These are phyloP conservation scores for Coffea canephora DNA, from an alignment of 257 asterid genomes.

Conservation along the genomic window DNA sequence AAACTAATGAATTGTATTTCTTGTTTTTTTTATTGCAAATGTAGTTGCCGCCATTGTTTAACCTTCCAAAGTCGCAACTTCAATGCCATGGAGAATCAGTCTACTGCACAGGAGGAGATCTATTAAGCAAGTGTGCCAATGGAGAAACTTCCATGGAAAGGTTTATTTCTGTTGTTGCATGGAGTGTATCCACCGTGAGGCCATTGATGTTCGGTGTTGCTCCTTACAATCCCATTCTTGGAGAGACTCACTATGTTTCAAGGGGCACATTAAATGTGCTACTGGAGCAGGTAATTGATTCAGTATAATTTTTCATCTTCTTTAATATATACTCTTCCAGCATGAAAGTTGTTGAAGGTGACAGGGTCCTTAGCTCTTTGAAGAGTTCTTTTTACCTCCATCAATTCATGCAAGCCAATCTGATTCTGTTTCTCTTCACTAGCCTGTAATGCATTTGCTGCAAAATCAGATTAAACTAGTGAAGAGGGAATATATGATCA, in stretches of 20 bases:
- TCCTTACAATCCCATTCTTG: conserved; percentile 87
- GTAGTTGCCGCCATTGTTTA: conserved; percentile 89
- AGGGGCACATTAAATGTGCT: conserved; percentile 58
- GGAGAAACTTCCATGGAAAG: conserved; percentile 49
- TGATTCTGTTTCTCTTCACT: not conserved
- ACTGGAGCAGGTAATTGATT: conserved; percentile 61
- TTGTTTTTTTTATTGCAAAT: conserved; percentile 2
- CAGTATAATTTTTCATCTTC: not conserved
- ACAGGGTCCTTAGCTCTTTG: not conserved
- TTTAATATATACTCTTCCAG: not conserved
- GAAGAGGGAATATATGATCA: not conserved
- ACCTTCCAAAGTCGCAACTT: conserved; percentile 88
- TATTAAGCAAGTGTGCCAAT: conserved; percentile 53
- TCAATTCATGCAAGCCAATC: no score
- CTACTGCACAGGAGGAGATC: conserved; percentile 41
- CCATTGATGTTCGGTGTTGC: conserved; percentile 77
- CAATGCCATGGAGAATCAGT: conserved; percentile 79
- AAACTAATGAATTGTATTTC: not conserved
- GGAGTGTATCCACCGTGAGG: conserved; percentile 76
- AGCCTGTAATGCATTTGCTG: not conserved
- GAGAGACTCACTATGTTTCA: conserved; percentile 93
- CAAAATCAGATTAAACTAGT: no score
- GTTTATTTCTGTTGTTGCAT: conserved; percentile 57
- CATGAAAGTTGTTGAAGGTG: no score
- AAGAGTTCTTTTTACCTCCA: not conserved